Evolutionary conservation across 352 stramenopile genomes (phyloP).

Genomic region (Phytopythium kandeliae): DNA sequence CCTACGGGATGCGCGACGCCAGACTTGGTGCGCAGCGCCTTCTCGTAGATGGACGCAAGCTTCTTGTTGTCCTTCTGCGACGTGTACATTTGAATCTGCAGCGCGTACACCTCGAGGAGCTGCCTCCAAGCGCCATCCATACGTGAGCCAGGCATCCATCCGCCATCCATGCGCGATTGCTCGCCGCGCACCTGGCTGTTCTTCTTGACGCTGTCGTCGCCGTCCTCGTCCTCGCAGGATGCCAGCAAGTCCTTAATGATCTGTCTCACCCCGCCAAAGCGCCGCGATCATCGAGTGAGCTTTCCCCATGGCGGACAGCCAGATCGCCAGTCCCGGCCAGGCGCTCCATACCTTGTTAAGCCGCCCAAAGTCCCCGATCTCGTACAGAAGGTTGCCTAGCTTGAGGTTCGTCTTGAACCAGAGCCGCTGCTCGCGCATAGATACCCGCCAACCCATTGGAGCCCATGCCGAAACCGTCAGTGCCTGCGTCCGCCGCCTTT

Average conservation of each 20-base stretch:
- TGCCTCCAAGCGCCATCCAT: conserved; percentile 14
- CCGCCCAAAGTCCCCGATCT: conserved; percentile 68
- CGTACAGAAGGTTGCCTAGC: conserved; percentile 90
- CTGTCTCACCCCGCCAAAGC: conserved; percentile 10
- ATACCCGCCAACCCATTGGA: too few relatives aligned
- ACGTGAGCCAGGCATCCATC: too few relatives aligned
- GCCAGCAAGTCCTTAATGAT: conserved; percentile 83
- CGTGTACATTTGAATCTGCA: conserved; percentile 93
- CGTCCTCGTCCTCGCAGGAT: conserved; percentile 81
- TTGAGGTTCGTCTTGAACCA: conserved; percentile 98
- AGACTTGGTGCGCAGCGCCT: conserved; percentile 85
- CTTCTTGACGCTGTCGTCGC: conserved; percentile 82
- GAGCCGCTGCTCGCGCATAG: conserved; percentile 53
- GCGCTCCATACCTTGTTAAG: conserved; percentile 47
- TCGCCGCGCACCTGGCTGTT: conserved; percentile 49
- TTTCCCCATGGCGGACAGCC: too few relatives aligned
- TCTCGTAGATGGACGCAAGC: conserved; percentile 90
- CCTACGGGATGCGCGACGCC: conserved; percentile 85
- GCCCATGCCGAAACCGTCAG: too few relatives aligned
- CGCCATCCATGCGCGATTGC: too few relatives aligned
- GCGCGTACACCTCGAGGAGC: conserved; percentile 90
- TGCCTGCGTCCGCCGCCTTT: too few relatives aligned
- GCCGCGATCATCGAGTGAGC: too few relatives aligned
- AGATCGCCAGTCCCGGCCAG: neutral
- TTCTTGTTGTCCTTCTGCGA: conserved; percentile 93